Evolutionary conservation across 2,329 filamentous ascomycete species (phyloP), one percentile per base, ranked within the genome.

Genomic region (Diaporthe citriasiana): DNA sequence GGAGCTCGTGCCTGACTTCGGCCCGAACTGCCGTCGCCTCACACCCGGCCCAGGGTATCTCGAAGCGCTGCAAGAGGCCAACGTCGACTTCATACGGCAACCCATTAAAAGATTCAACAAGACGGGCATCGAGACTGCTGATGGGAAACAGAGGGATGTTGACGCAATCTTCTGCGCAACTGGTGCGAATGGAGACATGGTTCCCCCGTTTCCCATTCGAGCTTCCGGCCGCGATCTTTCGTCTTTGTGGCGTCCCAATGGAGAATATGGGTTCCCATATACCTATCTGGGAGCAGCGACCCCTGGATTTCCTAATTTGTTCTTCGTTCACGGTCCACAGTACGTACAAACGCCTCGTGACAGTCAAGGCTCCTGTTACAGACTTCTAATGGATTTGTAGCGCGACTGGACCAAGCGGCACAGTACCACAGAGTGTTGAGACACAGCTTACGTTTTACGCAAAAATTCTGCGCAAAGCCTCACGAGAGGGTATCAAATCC

Each of bases 151-250:
- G 40, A 83, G 90, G 4, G 85, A 89, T 22, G 90, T 92, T 0
- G 92, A 93, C 74, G 89, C 90, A 19, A 84, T 93, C 7, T 90
- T 94, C 77, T 94, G 91, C 77, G 90, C 91, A 1, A 94, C 93
- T 0, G 93, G 93, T 1, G 90, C 91, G 12, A 91, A 93, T 76
- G 85, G 87, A 15, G 87, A 90, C 76, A 85, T 89, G 81, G 83
- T 88, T 0, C 91, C 91, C 0, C 87, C 87, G 0, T 94, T 94
- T 76, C 84, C 89, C 0, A 89, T 94, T 76, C 83, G 85, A 33
- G 88, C 89, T 1, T 81, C 86, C 63, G 90, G 88, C 3, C 80
- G 86, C 12, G 86, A 92, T 72, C 82, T 94, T 1, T 82, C 84
- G 15, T 81, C 85, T 12, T 84, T 88, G 1, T 94, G 92, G 92